phyloP scores from a whole-genome alignment of 2,329 filamentous ascomycete genomes.

The Knoxdaviesia capensis region DNA sequence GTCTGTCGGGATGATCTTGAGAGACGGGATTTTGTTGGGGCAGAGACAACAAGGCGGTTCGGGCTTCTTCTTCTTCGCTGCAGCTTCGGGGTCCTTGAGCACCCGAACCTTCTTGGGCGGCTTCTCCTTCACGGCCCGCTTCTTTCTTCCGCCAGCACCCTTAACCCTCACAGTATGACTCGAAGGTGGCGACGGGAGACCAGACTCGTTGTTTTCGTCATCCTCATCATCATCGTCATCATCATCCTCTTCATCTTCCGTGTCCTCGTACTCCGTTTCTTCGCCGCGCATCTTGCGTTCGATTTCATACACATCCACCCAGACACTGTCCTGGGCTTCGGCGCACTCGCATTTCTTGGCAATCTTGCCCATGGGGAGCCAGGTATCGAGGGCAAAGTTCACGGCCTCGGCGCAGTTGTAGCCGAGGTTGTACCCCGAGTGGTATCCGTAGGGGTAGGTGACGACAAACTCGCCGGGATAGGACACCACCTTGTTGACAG shows the following conservation, averaged over 20 bases:
- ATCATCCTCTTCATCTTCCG: slow-evolving; percentile 51
- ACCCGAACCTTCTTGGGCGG: slow-evolving; percentile 42
- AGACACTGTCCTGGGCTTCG: slow-evolving; percentile 87
- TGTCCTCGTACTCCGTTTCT: slow-evolving; percentile 57
- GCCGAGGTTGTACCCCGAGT: slow-evolving; percentile 92
- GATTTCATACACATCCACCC: slow-evolving; percentile 92
- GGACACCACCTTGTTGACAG: slow-evolving; percentile 87
- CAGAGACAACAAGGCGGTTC: slow-evolving; percentile 80
- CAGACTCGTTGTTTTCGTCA: slow-evolving; percentile 38
- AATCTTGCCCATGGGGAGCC: slow-evolving; percentile 86
- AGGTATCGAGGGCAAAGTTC: slow-evolving; percentile 90
- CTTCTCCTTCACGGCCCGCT: slow-evolving; percentile 11
- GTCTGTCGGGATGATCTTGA: slow-evolving; percentile 71
- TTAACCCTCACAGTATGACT: too few species aligned
- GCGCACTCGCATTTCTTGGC: slow-evolving; percentile 96
- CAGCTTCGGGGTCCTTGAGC: slow-evolving; percentile 20
- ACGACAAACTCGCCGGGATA: slow-evolving; percentile 97
- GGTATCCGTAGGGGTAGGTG: slow-evolving; percentile 95
- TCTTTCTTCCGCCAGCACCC: neutral
- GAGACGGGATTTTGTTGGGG: slow-evolving; percentile 68
- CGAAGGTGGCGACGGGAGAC: slow-evolving; percentile 55
- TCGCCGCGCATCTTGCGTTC: slow-evolving; percentile 86
- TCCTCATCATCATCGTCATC: slow-evolving; percentile 45
- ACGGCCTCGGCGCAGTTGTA: slow-evolving; percentile 99
- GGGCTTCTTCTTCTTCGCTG: slow-evolving; percentile 41